A percentile compares a stretch with the other conserved stretches of the same genome.
phyloP scores from a whole-genome alignment of 306 rosid species.

The Potentilla sterilis region DNA sequence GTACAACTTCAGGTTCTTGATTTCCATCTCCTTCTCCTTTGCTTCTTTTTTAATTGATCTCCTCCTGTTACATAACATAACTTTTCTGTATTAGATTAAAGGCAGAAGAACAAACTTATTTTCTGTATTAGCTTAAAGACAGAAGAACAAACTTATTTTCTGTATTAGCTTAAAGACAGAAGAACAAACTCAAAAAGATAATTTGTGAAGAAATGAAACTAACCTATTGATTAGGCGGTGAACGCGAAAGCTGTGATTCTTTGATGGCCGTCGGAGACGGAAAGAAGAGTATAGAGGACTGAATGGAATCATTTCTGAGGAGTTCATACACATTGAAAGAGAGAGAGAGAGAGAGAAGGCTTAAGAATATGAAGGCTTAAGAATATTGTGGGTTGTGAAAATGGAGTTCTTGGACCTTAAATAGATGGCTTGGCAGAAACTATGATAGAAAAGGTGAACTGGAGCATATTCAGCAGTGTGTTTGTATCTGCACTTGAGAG shows the following conservation, averaged over 20 bases:
- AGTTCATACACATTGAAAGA: conserved; percentile 38
- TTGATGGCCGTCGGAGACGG: conserved; percentile 35
- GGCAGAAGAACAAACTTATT: no score
- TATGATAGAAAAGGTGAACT: conserved; percentile 5
- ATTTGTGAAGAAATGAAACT: neutral
- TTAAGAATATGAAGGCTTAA: neutral
- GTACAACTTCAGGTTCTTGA: conserved; percentile 61
- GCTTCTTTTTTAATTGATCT: conserved; percentile 36
- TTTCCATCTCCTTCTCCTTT: conserved; percentile 47
- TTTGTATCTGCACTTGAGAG: conserved; percentile 9
- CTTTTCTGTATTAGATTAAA: neutral
- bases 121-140: no score
- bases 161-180: neutral
- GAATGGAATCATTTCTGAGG: conserved; percentile 31
- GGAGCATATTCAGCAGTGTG: neutral
- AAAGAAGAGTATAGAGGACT: conserved; percentile 20
- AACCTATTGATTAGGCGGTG: conserved; percentile 52
- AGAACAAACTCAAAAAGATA: neutral
- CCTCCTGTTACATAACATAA: conserved; percentile 39
- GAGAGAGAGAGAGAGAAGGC: conserved; percentile 2
- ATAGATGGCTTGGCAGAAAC: conserved; percentile 7
- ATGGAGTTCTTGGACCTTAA: conserved; percentile 20
- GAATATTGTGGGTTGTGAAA: conserved; percentile 2
- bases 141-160: no score
- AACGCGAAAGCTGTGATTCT: conserved; percentile 38